Percentiles rank a stretch among this genome's conserved stretches.
Conservation (phyloP, 768 basidiomycete genomes). For the Xerocomus potaroensis region DNA sequence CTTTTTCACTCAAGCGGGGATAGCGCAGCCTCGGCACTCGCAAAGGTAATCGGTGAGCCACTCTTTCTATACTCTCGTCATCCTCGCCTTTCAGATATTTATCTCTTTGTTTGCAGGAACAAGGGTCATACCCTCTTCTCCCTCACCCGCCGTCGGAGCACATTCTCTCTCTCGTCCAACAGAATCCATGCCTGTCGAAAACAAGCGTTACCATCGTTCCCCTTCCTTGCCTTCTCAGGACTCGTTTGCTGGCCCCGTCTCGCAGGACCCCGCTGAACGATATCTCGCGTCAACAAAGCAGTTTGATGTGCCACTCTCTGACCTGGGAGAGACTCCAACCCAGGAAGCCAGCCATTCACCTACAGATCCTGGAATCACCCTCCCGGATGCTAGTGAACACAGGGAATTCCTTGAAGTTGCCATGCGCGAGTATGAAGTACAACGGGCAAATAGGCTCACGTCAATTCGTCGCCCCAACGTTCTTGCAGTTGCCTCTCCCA, state of each 20-base stretch:
- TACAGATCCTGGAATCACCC: slow-evolving; percentile 47
- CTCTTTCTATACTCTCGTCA: slow-evolving; percentile 16
- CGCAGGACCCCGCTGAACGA: slow-evolving; percentile 43
- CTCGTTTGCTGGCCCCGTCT: slow-evolving; percentile 55
- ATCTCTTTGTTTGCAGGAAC: slow-evolving; percentile 26
- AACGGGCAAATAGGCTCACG: slow-evolving; percentile 12
- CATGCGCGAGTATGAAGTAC: slow-evolving; percentile 25
- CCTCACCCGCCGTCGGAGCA: slow-evolving; percentile 19
- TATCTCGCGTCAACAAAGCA: slow-evolving; percentile 45
- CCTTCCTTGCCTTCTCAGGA: slow-evolving; percentile 48
- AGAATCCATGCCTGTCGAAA: slow-evolving; percentile 22
- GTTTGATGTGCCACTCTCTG: slow-evolving; percentile 56
- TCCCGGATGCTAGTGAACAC: slow-evolving; percentile 41
- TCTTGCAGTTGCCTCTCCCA: slow-evolving; percentile 55
- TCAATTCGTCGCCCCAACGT: slow-evolving; percentile 18
- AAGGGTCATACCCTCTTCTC: slow-evolving; percentile 34
- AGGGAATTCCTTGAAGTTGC: slow-evolving; percentile 17
- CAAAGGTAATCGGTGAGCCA: slow-evolving; percentile 32
- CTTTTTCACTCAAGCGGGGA: slow-evolving; percentile 20
- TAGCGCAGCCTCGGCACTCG: slow-evolving; percentile 27
- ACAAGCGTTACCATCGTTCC: slow-evolving; percentile 29
- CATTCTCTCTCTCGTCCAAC: slow-evolving; percentile 15
- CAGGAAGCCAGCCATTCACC: slow-evolving; percentile 25
- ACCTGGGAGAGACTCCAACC: slow-evolving; percentile 39
- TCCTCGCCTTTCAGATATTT: slow-evolving; percentile 20